Evolutionary conservation across 2,329 filamentous ascomycete species (phyloP).

Genomic region (Penicillium sp.): DNA sequence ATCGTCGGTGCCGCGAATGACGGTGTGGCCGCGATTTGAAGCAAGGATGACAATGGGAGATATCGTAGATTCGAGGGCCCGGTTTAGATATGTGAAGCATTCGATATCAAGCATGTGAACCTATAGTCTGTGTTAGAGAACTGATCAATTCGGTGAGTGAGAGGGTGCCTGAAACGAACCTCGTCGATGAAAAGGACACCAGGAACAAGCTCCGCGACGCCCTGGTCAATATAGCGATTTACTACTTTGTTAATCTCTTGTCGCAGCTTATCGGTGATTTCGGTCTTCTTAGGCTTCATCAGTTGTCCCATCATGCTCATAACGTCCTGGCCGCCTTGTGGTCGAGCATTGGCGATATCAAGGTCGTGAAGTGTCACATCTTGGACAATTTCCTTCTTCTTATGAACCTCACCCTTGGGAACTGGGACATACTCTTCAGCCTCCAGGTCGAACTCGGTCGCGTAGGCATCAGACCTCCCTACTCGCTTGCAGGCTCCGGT

Average conservation of each 20-base stretch:
- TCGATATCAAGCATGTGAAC: conserved; percentile 99
- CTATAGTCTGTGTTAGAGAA: conserved; percentile 50
- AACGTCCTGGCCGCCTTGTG: conserved; percentile 96
- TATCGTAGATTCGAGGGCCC: conserved; percentile 92
- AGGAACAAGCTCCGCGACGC: conserved; percentile 95
- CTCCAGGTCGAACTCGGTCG: conserved; percentile 97
- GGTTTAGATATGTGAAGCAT: conserved; percentile 98
- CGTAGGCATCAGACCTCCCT: conserved; percentile 93
- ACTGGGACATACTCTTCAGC: conserved; percentile 99
- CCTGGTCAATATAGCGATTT: conserved; percentile 98
- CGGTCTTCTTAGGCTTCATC: conserved; percentile 99
- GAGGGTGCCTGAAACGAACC: conserved; percentile 56
- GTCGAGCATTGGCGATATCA: conserved; percentile 92
- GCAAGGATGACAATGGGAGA: conserved; percentile 97
- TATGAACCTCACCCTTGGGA: conserved; percentile 98
- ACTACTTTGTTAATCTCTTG: conserved; percentile 99
- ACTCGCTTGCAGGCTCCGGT: conserved; percentile 98
- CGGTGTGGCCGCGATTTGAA: conserved; percentile 92
- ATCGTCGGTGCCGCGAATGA: conserved; percentile 82
- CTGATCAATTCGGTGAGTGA: conserved; percentile 30
- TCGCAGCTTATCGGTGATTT: conserved; percentile 97
- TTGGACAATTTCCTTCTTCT: conserved; percentile 99
- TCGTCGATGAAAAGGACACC: conserved; percentile 99
- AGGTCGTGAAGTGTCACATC: conserved; percentile 97
- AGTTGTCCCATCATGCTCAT: conserved; percentile 99